These are phyloP conservation scores for Torulaspora delbrueckii DNA, from an alignment of 805 yeast genomes.

Conservation along the genomic window DNA sequence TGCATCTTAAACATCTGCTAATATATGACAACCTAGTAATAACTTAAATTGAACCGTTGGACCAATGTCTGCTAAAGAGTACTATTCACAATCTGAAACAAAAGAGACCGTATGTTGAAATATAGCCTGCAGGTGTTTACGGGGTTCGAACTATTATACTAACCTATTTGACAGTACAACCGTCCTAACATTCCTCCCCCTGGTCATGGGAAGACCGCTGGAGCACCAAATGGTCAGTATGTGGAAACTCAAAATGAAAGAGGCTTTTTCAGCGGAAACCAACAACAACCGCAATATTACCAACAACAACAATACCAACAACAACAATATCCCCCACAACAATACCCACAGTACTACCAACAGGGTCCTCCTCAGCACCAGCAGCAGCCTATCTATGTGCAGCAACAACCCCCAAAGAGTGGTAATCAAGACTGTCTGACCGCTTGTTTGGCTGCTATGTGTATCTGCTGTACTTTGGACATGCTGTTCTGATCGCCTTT, in stretches of 20 bases:
- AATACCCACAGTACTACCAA: constrained; percentile 42
- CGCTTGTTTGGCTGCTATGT: constrained; percentile 51
- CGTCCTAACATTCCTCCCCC: constrained; percentile 31
- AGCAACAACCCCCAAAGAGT: constrained; percentile 40
- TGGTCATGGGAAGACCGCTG: constrained; percentile 10
- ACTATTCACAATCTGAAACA: constrained; percentile 18
- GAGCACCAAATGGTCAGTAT: neutral
- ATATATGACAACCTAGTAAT: too few species aligned
- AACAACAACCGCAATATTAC: constrained; percentile 22
- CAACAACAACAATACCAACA: constrained; percentile 32
- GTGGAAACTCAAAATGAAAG: constrained; percentile 12
- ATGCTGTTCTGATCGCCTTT: constrained; percentile 38
- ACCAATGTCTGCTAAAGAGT: constrained; percentile 29
- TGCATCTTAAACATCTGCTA: too few species aligned
- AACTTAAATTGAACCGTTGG: too few species aligned
- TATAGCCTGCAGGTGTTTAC: neutral
- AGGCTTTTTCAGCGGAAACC: constrained; percentile 6
- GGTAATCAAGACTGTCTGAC: constrained; percentile 43
- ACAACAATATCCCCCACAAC: constrained; percentile 33
- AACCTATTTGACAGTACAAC: constrained; percentile 16
- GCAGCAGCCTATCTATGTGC: constrained; percentile 50
- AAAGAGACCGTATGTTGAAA: constrained; percentile 11
- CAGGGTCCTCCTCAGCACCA: constrained; percentile 39
- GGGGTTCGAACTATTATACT: neutral
- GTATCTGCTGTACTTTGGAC: constrained; percentile 53